phyloP scores from a whole-genome alignment of 805 yeast genomes.

The Candida michaelii region DNA sequence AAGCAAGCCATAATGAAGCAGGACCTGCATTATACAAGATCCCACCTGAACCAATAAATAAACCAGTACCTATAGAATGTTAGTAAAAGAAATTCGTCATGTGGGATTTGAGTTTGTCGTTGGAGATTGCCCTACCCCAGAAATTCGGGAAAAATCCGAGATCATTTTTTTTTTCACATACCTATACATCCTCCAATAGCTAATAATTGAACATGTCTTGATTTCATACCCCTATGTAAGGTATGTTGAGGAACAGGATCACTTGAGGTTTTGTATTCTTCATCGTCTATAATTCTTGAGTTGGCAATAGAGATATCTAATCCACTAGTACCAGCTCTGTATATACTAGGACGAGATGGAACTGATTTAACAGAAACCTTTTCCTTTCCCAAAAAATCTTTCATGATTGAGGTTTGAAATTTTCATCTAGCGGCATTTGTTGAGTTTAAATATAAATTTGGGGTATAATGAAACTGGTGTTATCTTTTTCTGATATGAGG shows the following conservation, averaged over 20 bases:
- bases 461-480: not conserved
- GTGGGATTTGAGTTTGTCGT: too few relatives aligned
- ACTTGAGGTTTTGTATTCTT: conserved; percentile 18
- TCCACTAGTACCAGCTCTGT: conserved; percentile 24
- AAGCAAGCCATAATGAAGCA: conserved; percentile 52
- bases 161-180: not conserved
- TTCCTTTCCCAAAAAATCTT: conserved; percentile 2
- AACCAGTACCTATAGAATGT: conserved; percentile 62
- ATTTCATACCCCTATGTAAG: conserved; percentile 38
- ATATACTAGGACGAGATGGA: conserved; percentile 23
- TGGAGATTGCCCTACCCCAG: too few relatives aligned
- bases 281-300: conserved; percentile 22
- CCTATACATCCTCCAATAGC: conserved; percentile 64
- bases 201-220: conserved; percentile 65
- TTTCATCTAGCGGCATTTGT: not conserved
- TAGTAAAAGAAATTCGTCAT: not conserved
- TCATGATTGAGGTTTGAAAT: not conserved
- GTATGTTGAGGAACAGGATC: conserved; percentile 18
- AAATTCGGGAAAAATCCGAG: too few relatives aligned
- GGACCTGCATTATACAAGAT: conserved; percentile 64
- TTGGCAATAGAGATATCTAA: conserved; percentile 28
- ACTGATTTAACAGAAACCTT: conserved; percentile 17
- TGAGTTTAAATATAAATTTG: not conserved
- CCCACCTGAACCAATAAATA: conserved; percentile 64
- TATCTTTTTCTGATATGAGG: not conserved